Evolutionary conservation across 192 early-diverging fungal species (phyloP).

Genomic region (Diversispora epigaea): DNA sequence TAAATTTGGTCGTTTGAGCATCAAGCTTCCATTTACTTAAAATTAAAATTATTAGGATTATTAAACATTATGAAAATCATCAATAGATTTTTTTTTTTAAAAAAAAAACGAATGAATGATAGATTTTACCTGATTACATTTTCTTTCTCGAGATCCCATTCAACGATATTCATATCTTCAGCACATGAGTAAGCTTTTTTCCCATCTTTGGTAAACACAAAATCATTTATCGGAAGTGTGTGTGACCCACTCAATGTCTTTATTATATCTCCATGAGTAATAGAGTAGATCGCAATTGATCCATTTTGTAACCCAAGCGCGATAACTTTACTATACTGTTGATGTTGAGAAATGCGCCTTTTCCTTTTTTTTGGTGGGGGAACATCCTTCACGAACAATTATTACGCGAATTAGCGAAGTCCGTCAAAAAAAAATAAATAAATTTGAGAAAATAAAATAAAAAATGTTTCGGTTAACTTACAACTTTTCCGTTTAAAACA

Average conservation of each 20-base stretch:
- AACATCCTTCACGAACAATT: constrained; percentile 20
- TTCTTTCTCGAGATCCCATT: constrained; percentile 56
- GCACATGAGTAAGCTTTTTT: constrained; percentile 49
- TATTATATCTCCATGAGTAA: constrained; percentile 48
- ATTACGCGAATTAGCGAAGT: not conserved
- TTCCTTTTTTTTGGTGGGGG: constrained; percentile 43
- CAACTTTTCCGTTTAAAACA: constrained; percentile 37
- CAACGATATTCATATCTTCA: constrained; percentile 51
- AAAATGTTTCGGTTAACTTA: not conserved
- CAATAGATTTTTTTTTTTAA: too few relatives aligned
- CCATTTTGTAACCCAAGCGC: constrained; percentile 54
- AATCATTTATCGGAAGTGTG: constrained; percentile 49
- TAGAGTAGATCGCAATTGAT: constrained; percentile 50
- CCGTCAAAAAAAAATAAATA: too few relatives aligned
- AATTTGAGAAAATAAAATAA: not conserved
- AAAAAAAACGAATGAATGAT: not conserved
- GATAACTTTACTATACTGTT: constrained; percentile 40
- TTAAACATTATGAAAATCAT: not conserved
- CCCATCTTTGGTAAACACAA: constrained; percentile 49
- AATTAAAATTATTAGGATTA: not conserved
- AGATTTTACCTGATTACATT: constrained; percentile 35
- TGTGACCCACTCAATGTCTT: constrained; percentile 48
- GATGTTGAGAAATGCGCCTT: constrained; percentile 19
- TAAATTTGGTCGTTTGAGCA: constrained; percentile 43
- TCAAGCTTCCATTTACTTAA: constrained; percentile 56